Base-by-base conservation (phyloP, 345 rosid species). In the Hibiscus mutabilis region DNA sequence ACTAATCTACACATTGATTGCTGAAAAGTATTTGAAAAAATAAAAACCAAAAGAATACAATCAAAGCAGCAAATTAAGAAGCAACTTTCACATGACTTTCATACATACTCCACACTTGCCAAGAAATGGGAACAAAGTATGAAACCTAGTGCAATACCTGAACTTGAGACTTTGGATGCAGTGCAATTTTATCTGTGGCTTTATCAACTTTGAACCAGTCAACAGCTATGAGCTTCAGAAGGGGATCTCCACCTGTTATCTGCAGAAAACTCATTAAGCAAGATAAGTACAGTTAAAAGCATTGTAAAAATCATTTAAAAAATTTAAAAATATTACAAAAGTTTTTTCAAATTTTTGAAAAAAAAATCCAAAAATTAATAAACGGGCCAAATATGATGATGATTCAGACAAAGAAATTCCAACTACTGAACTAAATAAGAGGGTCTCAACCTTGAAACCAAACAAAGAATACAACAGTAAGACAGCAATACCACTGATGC, bases 231-330 rank as follows among this genome's bases (percentile, higher is more conserved):
- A 95, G 92, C 79, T 85, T 84, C 71, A 95, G 97, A 81, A 95
- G 91, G 29, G 99, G 97, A 69, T 92, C 88, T 56, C 92, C 92
- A 69, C 97, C 99, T 86, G 81, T 82, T 70, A 92, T 89, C 99
- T 95, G 79, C 53, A 72, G 33, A 22, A 22, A 65, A 42, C 31
- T 5, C 19, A 5, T 42, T 21, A 42, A 22, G 69, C 55, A 44
- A 62, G 19, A 22, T 22, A 44, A 64, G 35, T 14, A 21, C 18
- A 65, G 53, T 37, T 62, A 10, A 40, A 40, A 21, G 33, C 18
- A 42, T 42, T 6, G 2, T n/a, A n/a, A n/a, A n/a, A n/a, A n/a
- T n/a, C n/a, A n/a, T n/a, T n/a, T n/a, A n/a, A 3, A 37, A 37
- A 37, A 37, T 37, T 40, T n/a, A 22, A 66, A 66, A 5, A 66